These are phyloP conservation scores for Limonium bicolor DNA, from an alignment of 148 eudicot species.

Conservation along the genomic window DNA sequence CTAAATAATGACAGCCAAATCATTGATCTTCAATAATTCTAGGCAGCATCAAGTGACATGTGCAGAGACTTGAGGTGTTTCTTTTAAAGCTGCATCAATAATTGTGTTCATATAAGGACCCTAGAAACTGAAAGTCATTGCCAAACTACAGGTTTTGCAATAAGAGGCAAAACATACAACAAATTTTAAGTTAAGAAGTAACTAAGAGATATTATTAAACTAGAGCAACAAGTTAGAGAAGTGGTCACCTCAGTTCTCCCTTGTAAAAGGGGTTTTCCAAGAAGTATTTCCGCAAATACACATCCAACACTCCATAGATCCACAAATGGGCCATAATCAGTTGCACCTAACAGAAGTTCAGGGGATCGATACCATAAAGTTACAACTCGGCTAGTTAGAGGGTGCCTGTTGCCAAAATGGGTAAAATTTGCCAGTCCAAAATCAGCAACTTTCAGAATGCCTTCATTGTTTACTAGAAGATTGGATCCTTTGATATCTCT, in stretches of 20 bases:
- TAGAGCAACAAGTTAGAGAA: too few relatives aligned
- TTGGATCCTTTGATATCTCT: slow-evolving; percentile 87
- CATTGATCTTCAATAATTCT: too few relatives aligned
- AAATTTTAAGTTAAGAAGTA: too few relatives aligned
- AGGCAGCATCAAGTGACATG: too few relatives aligned
- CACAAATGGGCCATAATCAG: slow-evolving; percentile 68
- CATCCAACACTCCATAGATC: slow-evolving; percentile 98
- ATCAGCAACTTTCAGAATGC: slow-evolving; percentile 80
- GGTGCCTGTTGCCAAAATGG: slow-evolving; percentile 32
- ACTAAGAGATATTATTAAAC: too few relatives aligned
- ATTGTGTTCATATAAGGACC: too few relatives aligned
- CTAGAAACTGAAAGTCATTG: too few relatives aligned
- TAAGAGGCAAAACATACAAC: too few relatives aligned
- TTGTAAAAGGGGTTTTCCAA: slow-evolving; percentile 66
- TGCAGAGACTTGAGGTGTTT: too few relatives aligned
- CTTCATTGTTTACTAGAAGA: slow-evolving; percentile 76
- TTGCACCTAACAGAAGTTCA: slow-evolving; percentile 74
- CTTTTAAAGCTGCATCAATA: too few relatives aligned
- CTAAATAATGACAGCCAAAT: too few relatives aligned
- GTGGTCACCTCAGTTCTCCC: slow-evolving; percentile 99
- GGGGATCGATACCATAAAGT: slow-evolving; percentile 98
- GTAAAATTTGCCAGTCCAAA: slow-evolving; percentile 84
- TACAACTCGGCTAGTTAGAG: slow-evolving; percentile 76
- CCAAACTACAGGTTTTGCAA: too few relatives aligned
- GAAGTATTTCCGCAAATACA: slow-evolving; percentile 73